A percentile compares a stretch with the other conserved stretches of the same genome.
Evolutionary conservation across 2,329 filamentous ascomycete species (phyloP).

Genomic region (Dothidotthia symphoricarpi): DNA sequence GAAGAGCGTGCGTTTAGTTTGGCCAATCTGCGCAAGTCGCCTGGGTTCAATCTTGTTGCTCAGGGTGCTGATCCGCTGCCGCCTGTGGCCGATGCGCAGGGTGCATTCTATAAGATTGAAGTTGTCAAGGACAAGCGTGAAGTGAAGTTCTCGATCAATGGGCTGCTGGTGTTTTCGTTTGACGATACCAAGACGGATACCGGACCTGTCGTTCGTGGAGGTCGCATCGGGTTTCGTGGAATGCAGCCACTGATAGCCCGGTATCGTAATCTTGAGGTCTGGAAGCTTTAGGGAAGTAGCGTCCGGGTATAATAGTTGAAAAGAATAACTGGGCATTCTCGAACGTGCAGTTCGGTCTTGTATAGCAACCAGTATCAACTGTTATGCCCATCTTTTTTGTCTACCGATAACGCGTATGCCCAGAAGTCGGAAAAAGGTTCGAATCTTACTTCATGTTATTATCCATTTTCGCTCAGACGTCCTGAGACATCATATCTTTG

Average conservation of each 20-base stretch:
- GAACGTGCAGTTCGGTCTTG: too few relatives aligned
- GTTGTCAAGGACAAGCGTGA: slow-evolving; percentile 33
- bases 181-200: slow-evolving; percentile 29
- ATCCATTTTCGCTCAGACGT: too few relatives aligned
- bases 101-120: slow-evolving; percentile 33
- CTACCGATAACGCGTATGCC: too few relatives aligned
- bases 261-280: slow-evolving; percentile 35
- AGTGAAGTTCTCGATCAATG: slow-evolving; percentile 32
- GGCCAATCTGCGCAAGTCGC: slow-evolving; percentile 33
- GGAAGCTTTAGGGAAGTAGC: slow-evolving; percentile 19
- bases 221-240: slow-evolving; percentile 33
- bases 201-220: slow-evolving; percentile 24
- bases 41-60: slow-evolving; percentile 31
- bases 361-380: too few relatives aligned
- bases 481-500: too few relatives aligned
- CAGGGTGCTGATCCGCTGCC: slow-evolving; percentile 33
- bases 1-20: slow-evolving; percentile 33
- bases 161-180: slow-evolving; percentile 27
- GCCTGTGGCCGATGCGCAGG: slow-evolving; percentile 26
- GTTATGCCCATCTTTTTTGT: too few relatives aligned
- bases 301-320: too few relatives aligned
- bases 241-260: slow-evolving; percentile 33
- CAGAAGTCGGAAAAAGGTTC: too few relatives aligned
- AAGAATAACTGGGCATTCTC: too few relatives aligned
- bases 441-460: too few relatives aligned